Conservation (phyloP, 805 yeast species). For the Cyberlindnera mississippiensis region DNA sequence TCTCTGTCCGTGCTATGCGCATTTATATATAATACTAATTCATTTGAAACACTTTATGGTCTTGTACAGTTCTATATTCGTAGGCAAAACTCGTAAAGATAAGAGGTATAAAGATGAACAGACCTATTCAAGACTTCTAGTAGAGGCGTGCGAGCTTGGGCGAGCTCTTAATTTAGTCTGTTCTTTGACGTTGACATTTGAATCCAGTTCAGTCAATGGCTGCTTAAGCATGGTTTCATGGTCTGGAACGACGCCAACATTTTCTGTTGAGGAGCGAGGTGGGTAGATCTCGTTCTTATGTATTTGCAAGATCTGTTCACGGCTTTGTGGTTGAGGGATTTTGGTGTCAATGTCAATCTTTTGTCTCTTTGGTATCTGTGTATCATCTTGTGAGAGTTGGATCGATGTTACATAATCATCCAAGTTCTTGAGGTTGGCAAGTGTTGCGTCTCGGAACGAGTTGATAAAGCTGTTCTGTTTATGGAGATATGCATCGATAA, state of each 20-base stretch:
- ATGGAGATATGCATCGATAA: slow-evolving; percentile 16
- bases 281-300: slow-evolving; percentile 6
- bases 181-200: slow-evolving; percentile 5
- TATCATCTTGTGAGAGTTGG: slow-evolving; percentile 10
- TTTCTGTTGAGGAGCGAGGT: slow-evolving; percentile 1
- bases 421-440: slow-evolving; percentile 4
- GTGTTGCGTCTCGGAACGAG: slow-evolving; percentile 9
- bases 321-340: slow-evolving; percentile 14
- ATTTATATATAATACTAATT: too few species aligned
- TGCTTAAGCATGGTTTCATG: slow-evolving; percentile 4
- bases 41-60: too few species aligned
- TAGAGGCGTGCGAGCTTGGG: slow-evolving; percentile 2
- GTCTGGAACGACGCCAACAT: neutral
- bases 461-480: slow-evolving; percentile 8
- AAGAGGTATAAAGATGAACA: neutral
- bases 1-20: too few species aligned
- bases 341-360: slow-evolving; percentile 9
- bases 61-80: too few species aligned
- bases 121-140: neutral
- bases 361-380: slow-evolving; percentile 21
- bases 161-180: neutral
- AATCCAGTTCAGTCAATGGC: slow-evolving; percentile 5
- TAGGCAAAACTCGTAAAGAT: neutral
- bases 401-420: slow-evolving; percentile 7
- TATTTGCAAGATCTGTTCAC: slow-evolving; percentile 14